Conservation (phyloP, 108 stramenopile genomes). For the Stephanodiscus minutulus region DNA sequence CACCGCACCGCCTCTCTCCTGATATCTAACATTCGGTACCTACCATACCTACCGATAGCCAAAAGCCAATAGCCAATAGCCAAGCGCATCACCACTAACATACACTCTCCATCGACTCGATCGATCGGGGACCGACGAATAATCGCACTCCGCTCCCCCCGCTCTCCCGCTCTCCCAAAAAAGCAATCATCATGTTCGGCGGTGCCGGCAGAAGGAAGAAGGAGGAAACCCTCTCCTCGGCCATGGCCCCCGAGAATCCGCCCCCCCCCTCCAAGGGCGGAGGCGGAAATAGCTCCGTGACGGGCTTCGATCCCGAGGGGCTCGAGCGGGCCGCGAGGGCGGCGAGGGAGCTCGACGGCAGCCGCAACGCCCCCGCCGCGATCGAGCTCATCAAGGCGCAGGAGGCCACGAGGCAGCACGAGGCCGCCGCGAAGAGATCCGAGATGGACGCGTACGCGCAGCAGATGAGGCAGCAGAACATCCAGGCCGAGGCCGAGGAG, state of each 20-base stretch:
- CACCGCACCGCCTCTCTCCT: no score
- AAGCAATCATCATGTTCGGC: no score
- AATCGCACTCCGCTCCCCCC: no score
- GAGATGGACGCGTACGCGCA: conserved; percentile 92
- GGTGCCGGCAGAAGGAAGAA: conserved; percentile 63
- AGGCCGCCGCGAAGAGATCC: conserved; percentile 80
- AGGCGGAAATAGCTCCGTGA: conserved; percentile 54
- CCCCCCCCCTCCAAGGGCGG: conserved; percentile 58
- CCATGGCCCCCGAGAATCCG: conserved; percentile 84
- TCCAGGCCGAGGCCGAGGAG: conserved; percentile 93
- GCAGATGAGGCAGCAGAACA: conserved; percentile 85
- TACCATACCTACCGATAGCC: no score
- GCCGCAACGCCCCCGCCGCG: conserved; percentile 75
- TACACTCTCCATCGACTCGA: no score
- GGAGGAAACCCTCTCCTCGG: conserved; percentile 65
- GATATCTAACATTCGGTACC: no score
- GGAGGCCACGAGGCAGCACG: conserved; percentile 95
- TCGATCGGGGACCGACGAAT: no score
- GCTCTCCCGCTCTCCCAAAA: no score
- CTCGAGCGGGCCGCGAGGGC: conserved; percentile 95
- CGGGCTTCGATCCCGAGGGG: conserved; percentile 93
- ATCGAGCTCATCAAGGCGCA: conserved; percentile 94
- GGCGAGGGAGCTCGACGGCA: conserved; percentile 83
- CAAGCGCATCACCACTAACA: no score
- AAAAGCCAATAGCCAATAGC: no score